Evolutionary conservation across 768 basidiomycete genomes (phyloP).

Genomic region (Fomitopsis serialis): DNA sequence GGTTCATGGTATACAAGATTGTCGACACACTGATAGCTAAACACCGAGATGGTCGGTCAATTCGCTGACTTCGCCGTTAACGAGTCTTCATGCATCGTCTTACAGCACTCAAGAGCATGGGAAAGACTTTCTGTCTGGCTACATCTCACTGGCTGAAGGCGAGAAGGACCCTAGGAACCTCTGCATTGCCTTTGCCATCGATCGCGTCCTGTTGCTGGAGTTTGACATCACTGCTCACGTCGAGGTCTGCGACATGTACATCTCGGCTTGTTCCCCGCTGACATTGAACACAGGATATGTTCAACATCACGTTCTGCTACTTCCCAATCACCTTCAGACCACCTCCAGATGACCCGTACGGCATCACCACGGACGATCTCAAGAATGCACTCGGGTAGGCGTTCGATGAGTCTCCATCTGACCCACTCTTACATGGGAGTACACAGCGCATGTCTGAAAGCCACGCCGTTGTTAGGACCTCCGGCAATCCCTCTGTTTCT

Average conservation of each 20-base stretch:
- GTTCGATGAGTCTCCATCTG: not conserved
- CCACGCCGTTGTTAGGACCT: constrained; percentile 77
- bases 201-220: constrained; percentile 79
- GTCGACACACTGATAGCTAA: constrained; percentile 72
- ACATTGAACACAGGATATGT: constrained; percentile 60
- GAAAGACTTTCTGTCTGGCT: constrained; percentile 66
- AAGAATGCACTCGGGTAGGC: constrained; percentile 61
- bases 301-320: constrained; percentile 96
- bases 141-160: constrained; percentile 80
- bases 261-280: not conserved
- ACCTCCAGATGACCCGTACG: constrained; percentile 90
- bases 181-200: constrained; percentile 83
- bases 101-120: constrained; percentile 66
- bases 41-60: constrained; percentile 55
- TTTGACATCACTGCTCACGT: constrained; percentile 73
- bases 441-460: constrained; percentile 62
- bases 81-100: too few relatives aligned
- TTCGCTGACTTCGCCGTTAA: too few relatives aligned
- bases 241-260: constrained; percentile 51
- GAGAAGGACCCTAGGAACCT: constrained; percentile 98
- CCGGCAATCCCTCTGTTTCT: constrained; percentile 84
- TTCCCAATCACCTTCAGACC: constrained; percentile 97
- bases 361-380: constrained; percentile 85
- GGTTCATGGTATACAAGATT: constrained; percentile 77
- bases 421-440: not conserved